These are phyloP conservation scores for Stevia rebaudiana DNA, from an alignment of 140 eudicot genomes.

Conservation along the genomic window DNA sequence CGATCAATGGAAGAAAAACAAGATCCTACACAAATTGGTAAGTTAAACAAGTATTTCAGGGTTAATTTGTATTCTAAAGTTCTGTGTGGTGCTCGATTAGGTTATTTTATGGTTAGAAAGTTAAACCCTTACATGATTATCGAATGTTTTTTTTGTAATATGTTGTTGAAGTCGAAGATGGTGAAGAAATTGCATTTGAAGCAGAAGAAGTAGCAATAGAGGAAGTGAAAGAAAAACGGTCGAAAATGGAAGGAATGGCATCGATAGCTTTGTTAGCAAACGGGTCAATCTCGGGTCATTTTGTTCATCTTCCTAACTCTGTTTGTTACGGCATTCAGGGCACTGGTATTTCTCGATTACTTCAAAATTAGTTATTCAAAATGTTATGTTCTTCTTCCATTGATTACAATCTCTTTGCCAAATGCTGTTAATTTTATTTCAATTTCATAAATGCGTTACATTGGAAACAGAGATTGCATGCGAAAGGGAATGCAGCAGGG, in stretches of 20 bases:
- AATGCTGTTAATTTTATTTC: not conserved
- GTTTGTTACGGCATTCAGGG: conserved; percentile 92
- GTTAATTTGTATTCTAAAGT: not conserved
- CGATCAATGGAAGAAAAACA: conserved; percentile 26
- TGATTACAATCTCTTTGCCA: not conserved
- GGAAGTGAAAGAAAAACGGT: conserved; percentile 20
- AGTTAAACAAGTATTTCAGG: not conserved
- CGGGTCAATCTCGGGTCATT: conserved; percentile 94
- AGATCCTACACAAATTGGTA: conserved; percentile 20
- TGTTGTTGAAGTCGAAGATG: conserved; percentile 29
- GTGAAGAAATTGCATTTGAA: conserved; percentile 2
- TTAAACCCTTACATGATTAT: not conserved
- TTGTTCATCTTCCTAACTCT: conserved; percentile 75
- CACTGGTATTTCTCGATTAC: conserved; percentile 44
- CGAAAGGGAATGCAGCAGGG: conserved; percentile 99
- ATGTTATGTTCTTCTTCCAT: not conserved
- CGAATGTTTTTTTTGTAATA: not conserved
- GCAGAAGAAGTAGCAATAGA: conserved; percentile 7
- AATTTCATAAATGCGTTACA: conserved; percentile 1
- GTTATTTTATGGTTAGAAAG: not conserved
- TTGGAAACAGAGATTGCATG: conserved; percentile 63
- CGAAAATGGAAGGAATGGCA: conserved; percentile 75
- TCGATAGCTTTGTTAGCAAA: conserved; percentile 78
- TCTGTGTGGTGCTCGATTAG: conserved; percentile 14
- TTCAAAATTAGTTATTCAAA: not conserved